Evolutionary conservation across 2,329 filamentous ascomycete genomes (phyloP).

Genomic region (Diaporthe sp.): DNA sequence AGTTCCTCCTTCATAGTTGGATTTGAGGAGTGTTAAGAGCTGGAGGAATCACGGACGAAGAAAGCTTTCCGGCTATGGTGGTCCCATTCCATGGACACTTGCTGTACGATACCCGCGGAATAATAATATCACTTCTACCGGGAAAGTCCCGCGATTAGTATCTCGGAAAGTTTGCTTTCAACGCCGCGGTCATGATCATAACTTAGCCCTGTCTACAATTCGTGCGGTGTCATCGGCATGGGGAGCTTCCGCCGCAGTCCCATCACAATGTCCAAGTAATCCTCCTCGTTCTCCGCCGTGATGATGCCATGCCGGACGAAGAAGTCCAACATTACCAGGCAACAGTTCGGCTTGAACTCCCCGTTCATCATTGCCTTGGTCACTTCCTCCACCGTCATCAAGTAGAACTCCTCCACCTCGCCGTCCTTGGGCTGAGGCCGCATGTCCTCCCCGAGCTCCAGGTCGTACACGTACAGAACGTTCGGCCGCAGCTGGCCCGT

Average conservation of each 20-base stretch:
- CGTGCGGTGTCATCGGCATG: slow-evolving; percentile 46
- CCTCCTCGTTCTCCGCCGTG: slow-evolving; percentile 77
- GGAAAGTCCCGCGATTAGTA: neutral
- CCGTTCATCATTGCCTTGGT: slow-evolving; percentile 71
- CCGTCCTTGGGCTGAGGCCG: slow-evolving; percentile 77
- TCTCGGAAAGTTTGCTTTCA: neutral
- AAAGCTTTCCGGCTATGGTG: neutral
- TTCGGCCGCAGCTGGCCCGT: slow-evolving; percentile 44
- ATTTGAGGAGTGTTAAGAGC: no score
- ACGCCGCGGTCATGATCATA: no score
- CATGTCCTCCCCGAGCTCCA: slow-evolving; percentile 71
- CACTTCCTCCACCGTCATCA: slow-evolving; percentile 73
- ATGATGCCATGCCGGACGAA: slow-evolving; percentile 82
- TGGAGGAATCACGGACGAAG: neutral
- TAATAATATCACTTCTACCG: slow-evolving; percentile 14
- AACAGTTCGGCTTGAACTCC: slow-evolving; percentile 89
- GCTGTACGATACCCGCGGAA: slow-evolving; percentile 30
- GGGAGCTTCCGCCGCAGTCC: slow-evolving; percentile 59
- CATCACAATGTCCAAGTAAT: slow-evolving; percentile 76
- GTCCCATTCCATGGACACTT: neutral
- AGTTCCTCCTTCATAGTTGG: slow-evolving; percentile 41
- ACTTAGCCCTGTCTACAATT: neutral
- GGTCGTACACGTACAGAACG: slow-evolving; percentile 79
- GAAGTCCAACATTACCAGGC: slow-evolving; percentile 83
- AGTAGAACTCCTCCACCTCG: slow-evolving; percentile 81